These are phyloP conservation scores for Ustilaginoidea virens DNA, from an alignment of 2,329 filamentous ascomycete species.

Conservation along the genomic window DNA sequence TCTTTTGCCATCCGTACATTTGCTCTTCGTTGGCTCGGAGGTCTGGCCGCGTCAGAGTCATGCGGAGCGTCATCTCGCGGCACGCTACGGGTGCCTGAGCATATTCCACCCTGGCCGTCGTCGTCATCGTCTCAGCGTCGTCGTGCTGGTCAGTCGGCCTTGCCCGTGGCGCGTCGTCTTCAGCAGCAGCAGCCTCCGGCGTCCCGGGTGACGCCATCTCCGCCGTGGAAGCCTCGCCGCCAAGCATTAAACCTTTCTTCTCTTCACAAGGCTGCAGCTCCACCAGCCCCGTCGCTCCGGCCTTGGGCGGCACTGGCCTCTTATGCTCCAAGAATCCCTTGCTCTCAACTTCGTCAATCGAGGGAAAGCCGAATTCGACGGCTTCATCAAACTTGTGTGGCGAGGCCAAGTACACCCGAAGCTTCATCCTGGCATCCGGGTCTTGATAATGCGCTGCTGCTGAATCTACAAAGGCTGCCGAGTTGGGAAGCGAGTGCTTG, in stretches of 20 bases:
- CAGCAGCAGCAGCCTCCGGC: constrained; percentile 21
- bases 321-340: constrained; percentile 13
- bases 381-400: constrained; percentile 94
- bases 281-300: constrained; percentile 22
- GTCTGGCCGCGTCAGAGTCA: constrained; percentile 87
- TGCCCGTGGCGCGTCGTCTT: too few species aligned
- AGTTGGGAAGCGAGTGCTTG: constrained; percentile 17
- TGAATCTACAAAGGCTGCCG: constrained; percentile 39
- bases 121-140: constrained; percentile 13
- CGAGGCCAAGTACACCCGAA: constrained; percentile 74
- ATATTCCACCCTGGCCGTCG: constrained; percentile 23
- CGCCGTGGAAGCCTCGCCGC: constrained; percentile 36
- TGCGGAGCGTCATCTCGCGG: constrained; percentile 85
- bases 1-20: constrained; percentile 52
- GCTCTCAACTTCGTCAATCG: constrained; percentile 29
- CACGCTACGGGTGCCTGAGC: constrained; percentile 39
- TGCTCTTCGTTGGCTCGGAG: constrained; percentile 60
- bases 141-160: too few species aligned
- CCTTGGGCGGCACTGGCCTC: constrained; percentile 11
- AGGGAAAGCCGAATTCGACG: constrained; percentile 83
- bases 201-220: constrained; percentile 47
- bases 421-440: constrained; percentile 71
- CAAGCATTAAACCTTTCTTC: constrained; percentile 39
- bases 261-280: constrained; percentile 43
- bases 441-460: constrained; percentile 76